phyloP scores from a whole-genome alignment of 495 filamentous ascomycete genomes.

The Penicillium subrubescens region DNA sequence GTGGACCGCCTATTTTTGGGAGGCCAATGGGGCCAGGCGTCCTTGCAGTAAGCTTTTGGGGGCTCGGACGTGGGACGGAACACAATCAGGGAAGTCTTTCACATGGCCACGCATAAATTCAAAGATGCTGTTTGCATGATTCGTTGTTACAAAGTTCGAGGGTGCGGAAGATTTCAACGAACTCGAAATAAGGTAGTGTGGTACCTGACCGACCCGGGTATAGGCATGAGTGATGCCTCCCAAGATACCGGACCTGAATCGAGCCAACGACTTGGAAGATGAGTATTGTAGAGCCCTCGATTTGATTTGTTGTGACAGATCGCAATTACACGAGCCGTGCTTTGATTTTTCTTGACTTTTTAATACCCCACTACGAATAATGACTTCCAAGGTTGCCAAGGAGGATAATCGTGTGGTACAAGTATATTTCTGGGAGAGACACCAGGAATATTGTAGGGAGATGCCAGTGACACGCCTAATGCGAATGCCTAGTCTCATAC shows the following conservation, averaged over 20 bases:
- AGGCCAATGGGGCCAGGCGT: conserved; percentile 4
- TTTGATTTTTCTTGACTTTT: neutral
- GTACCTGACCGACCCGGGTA: neutral
- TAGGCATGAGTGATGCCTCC: neutral
- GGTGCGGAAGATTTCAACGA: neutral
- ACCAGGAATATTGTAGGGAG: too few species aligned
- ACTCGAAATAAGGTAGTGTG: too few species aligned
- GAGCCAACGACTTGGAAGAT: neutral
- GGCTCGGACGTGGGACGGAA: neutral
- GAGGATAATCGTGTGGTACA: neutral
- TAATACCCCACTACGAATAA: neutral
- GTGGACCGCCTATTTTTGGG: conserved; percentile 11
- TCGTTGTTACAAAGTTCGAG: neutral
- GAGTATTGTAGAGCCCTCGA: neutral
- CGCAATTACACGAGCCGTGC: neutral
- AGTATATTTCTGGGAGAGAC: neutral
- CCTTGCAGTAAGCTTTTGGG: neutral
- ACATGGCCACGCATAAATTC: neutral
- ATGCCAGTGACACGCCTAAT: too few species aligned
- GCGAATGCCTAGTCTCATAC: too few species aligned
- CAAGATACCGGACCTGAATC: neutral
- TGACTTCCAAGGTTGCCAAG: neutral
- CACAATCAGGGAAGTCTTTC: neutral
- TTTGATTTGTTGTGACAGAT: neutral
- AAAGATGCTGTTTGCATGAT: neutral